A percentile compares a stretch with the other conserved stretches of the same genome.
These are phyloP conservation scores for Chaetomiaceae sp. DNA, from an alignment of 2,329 filamentous ascomycete genomes.

Conservation along the genomic window DNA sequence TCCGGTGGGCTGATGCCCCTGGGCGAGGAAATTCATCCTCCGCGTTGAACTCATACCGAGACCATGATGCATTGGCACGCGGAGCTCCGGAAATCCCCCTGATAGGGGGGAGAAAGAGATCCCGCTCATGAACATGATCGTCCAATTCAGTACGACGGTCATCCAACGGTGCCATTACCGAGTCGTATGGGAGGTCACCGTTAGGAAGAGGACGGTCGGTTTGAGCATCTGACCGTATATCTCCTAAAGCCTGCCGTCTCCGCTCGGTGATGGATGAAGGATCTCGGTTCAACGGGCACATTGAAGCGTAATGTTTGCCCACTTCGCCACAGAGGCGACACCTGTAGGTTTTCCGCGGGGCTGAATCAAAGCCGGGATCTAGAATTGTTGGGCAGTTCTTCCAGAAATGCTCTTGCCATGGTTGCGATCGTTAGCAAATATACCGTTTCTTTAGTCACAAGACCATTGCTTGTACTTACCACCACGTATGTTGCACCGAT, in stretches of 20 bases:
- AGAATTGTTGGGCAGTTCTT: slow-evolving; percentile 37
- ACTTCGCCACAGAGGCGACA: slow-evolving; percentile 31
- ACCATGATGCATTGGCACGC: background rate
- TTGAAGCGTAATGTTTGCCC: slow-evolving; percentile 31
- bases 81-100: no score
- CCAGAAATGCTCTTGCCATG: slow-evolving; percentile 34
- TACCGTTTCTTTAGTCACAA: slow-evolving; percentile 8
- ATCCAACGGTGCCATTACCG: no score
- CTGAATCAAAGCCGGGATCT: slow-evolving; percentile 33
- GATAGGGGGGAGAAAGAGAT: no score
- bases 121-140: no score
- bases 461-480: background rate
- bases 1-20: no score
- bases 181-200: background rate
- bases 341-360: slow-evolving; percentile 27
- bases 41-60: background rate
- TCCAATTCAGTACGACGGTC: no score
- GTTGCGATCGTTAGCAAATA: no score
- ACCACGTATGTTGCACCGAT: slow-evolving; percentile 30
- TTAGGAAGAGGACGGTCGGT: background rate
- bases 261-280: slow-evolving; percentile 30
- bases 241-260: slow-evolving; percentile 14
- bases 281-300: slow-evolving; percentile 34
- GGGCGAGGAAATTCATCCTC: background rate
- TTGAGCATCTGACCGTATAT: background rate